Base-by-base conservation (phyloP, 768 basidiomycete genomes). In the Pulveroboletus frians region DNA sequence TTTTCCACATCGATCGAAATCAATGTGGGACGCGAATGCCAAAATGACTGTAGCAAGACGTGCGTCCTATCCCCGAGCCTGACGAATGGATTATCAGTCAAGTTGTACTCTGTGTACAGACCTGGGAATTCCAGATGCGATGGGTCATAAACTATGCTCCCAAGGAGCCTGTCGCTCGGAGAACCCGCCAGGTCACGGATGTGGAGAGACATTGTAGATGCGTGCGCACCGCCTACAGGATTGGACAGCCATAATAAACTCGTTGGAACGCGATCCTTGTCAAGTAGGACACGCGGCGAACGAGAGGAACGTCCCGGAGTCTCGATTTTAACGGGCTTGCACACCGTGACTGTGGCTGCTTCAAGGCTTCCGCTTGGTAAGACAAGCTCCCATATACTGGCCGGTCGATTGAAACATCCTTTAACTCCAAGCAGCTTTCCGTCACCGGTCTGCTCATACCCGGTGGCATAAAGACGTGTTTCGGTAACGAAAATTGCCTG, bases 351-450 rank as follows among this genome's bases (percentile, higher is more conserved):
- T 54, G 45, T 1, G 43, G 32, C 42, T 31, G 50, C 46, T 26
- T 44, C 42, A 39, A 31, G 7, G 9, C 15, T 51, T 49, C 40
- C 34, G 15, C 36, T 51, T 32, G 39, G 46, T 61, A 76, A 50
- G 4, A 41, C 47, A 20, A 86, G 58, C 30, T 74, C 71, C 79
- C 79, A 86, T 26, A 87, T 76, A 0, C 76, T 73, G 4, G 73
- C 64, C 0, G 79, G 77, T 1, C 83, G 74, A 54, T 87, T 88
- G 54, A 71, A 73, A 60, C 85, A 87, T 4, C 69, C 68, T 51
- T 75, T 78, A 49, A 81, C 62, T 0, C 85, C 85, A 14, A 88
- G 68, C 14, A 80, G 54, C 36, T 80, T 76, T 5, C 76, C 79
- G 44, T 87, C 84, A 1, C 61, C 58, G 2, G 79, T 76, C 37